Evolutionary conservation across 768 basidiomycete genomes (phyloP), one percentile per base, ranked within the genome.

Genomic region (Boletus rubescentipes): DNA sequence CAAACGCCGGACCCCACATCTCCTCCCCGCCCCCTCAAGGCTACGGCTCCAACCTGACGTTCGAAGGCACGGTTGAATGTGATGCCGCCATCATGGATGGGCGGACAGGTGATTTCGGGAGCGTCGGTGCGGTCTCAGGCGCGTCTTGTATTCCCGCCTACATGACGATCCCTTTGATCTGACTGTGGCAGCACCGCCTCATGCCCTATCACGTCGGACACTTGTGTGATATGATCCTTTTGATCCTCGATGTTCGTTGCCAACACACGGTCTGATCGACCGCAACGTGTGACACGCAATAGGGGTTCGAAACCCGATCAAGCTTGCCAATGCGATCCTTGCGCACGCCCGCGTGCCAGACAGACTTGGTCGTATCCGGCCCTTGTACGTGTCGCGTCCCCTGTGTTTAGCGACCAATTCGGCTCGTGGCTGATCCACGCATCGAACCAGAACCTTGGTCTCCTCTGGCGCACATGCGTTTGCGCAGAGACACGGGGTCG

Each of bases 1-100:
- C n/a, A 2, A 18, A 11, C 14, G 16, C 14, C 15, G 9, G 10
- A 26, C 9, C 41, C 34, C 34, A 11, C 9, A 14, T 9, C 37
- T 36, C 16, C 10, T 2, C 21, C 35, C 11, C 30, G 31, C 15
- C 10, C 21, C 7, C 23, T 38, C 16, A 45, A 86, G 89, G 90
- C 1, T 82, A 79, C 55, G 90, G 91, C 5, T 89, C 91, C 2
- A 93, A 92, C 66, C 72, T 93, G 42, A 91, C 88, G 0, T 58
- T 85, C 4, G 75, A 80, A n/a, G 89, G 91, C 14, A 73, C 72
- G 3, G 89, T 91, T 16, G 91, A 93, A 71, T 92, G 91, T 61
- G 91, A 93, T 61, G 90, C 91, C 9, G 79, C 87, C 12, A 73
- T 92, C 51, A 89, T 90, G 84, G 71, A 74, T 20, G 79, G 80